Evolutionary conservation across 2,329 filamentous ascomycete species (phyloP).

Genomic region (Stagonosporopsis cucurbitacearum): DNA sequence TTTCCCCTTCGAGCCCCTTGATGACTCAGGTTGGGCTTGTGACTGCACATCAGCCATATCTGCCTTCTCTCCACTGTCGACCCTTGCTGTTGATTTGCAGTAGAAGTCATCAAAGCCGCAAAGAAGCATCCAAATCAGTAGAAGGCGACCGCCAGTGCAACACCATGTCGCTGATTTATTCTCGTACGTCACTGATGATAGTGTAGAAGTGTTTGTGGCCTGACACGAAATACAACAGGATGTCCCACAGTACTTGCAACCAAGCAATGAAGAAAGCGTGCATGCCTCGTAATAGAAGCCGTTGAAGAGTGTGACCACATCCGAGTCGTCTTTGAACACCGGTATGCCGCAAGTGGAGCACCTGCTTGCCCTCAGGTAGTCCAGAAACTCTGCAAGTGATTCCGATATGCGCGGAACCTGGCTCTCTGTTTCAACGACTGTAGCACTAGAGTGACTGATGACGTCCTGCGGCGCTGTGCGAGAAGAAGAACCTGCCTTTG

Average conservation of each 20-base stretch:
- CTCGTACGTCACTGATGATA: slow-evolving; percentile 4
- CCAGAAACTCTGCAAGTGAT: slow-evolving; percentile 19
- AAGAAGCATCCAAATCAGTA: slow-evolving; percentile 48
- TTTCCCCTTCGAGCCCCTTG: not conserved
- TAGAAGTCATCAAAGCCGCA: slow-evolving; percentile 45
- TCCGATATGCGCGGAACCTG: not conserved
- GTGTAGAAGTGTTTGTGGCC: slow-evolving; percentile 4
- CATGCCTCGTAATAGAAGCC: slow-evolving; percentile 21
- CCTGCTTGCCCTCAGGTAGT: slow-evolving; percentile 15
- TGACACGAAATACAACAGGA: slow-evolving; percentile 29
- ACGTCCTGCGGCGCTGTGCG: not conserved
- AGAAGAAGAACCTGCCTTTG: not conserved
- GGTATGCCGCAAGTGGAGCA: slow-evolving; percentile 22
- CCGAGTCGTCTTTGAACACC: slow-evolving; percentile 17
- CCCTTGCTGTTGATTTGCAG: slow-evolving; percentile 11
- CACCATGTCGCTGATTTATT: slow-evolving; percentile 40
- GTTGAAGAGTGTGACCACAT: slow-evolving; percentile 22
- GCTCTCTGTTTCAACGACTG: slow-evolving; percentile 10
- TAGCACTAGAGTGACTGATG: not conserved
- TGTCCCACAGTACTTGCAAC: slow-evolving; percentile 26
- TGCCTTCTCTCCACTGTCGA: slow-evolving; percentile 10
- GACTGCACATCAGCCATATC: slow-evolving; percentile 8
- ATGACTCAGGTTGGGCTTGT: not conserved
- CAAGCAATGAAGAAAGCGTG: slow-evolving; percentile 19
- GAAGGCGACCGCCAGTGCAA: slow-evolving; percentile 42